Base-by-base conservation (phyloP, 768 basidiomycete genomes). In the Guyanaporus albipodus region DNA sequence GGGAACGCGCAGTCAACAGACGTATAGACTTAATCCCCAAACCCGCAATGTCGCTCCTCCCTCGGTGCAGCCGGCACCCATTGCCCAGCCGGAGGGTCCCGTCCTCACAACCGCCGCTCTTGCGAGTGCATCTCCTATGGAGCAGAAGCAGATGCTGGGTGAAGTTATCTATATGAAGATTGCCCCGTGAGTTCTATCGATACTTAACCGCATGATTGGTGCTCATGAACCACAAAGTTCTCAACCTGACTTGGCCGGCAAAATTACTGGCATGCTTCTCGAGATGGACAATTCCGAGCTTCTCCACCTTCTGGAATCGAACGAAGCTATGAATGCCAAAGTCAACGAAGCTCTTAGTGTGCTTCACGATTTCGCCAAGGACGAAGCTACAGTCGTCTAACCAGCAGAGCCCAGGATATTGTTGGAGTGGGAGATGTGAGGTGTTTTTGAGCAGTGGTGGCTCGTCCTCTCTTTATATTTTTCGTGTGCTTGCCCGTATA, bases 131-230 rank as follows among this genome's bases (percentile, higher is more conserved):
- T 69, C 76, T 38, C 80, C 83, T 28, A 73, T 76, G 67, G 95
- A 98, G 70, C 93, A 97, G 80, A 99, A 99, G 77, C 96, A 99
- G 70, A 92, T 97, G 87, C 77, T 99, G 38, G 96, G 96, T 57
- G 96, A 99, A 72, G 82, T 88, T 40, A 82, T 97, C 57, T 97
- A 97, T 73, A 85, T 95, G 79, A 86, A 82, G 64, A 94, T 97
- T 55, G 79, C 76, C 48, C 62, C 70, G 87, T 91, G 73, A 67
- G 89, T 63, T 29, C 27, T 3, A 23, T 56, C 19, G 19, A 32
- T 19, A 17, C 22, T 38, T 29, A 12, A n/a, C 33, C 21, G 44
- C 17, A 18, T 51, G 41, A n/a, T 17, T 37, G 37, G 28, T 46
- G 7, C 50, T 44, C 21, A 48, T 37, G 56, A 36, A 43, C 46